A percentile compares a stretch with the other conserved stretches of the same genome.
phyloP scores from a whole-genome alignment of 2,329 filamentous ascomycete species.

The Falciphora oryzae region DNA sequence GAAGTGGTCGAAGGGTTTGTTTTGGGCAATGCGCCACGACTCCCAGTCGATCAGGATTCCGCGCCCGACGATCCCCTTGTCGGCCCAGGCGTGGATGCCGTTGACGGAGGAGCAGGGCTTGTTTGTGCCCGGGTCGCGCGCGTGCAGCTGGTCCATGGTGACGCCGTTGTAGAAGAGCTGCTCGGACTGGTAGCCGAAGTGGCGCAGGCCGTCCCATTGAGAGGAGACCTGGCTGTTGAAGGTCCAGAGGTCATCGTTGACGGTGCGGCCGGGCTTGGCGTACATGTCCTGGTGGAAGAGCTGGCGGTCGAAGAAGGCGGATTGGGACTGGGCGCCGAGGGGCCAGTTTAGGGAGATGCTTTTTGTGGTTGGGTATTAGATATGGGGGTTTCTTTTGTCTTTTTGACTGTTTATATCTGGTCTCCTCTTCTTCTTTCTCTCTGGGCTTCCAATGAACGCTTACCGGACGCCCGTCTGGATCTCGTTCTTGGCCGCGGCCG shows the following conservation, averaged over 20 bases:
- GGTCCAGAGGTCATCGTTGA: conserved; percentile 56
- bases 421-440: too few species aligned
- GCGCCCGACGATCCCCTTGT: conserved; percentile 39
- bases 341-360: conserved; percentile 57
- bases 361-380: not conserved
- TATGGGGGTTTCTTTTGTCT: too few species aligned
- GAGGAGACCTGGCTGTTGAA: conserved; percentile 54
- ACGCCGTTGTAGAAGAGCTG: conserved; percentile 22
- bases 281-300: conserved; percentile 36
- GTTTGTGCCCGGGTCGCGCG: not conserved
- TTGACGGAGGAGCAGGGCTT: not conserved
- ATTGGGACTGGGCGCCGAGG: conserved; percentile 45
- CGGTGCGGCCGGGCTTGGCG: conserved; percentile 39
- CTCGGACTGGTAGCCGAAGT: conserved; percentile 38
- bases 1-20: conserved; percentile 32
- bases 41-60: conserved; percentile 48
- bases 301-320: conserved; percentile 50
- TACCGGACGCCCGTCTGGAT: conserved; percentile 49
- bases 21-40: conserved; percentile 27
- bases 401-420: not conserved
- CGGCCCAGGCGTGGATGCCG: conserved; percentile 15
- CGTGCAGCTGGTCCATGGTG: conserved; percentile 35
- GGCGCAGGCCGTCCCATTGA: conserved; percentile 52
- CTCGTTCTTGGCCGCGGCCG: conserved; percentile 41
- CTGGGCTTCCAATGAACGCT: not conserved